phyloP scores from a whole-genome alignment of 257 asterid genomes.

The Euphrasia confusa region DNA sequence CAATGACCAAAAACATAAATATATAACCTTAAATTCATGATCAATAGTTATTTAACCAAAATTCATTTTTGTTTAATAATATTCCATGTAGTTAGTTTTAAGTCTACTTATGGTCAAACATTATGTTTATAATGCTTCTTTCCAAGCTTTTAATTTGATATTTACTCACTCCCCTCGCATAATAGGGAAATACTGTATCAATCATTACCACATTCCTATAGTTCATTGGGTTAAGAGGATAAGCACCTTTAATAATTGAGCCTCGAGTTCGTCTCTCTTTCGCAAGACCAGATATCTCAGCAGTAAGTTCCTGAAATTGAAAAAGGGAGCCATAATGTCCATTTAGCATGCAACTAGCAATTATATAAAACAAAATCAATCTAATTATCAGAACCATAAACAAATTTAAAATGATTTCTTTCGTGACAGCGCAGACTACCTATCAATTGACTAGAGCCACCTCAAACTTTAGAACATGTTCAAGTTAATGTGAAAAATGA shows the following conservation, averaged over 20 bases:
- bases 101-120: too few species aligned
- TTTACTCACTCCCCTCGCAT: neutral
- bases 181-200: neutral
- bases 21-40: neutral
- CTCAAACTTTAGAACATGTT: slow-evolving; percentile 17
- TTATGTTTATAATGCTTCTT: neutral
- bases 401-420: neutral
- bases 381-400: neutral
- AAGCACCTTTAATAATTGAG: slow-evolving; percentile 77
- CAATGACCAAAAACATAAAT: neutral
- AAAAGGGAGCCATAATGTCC: slow-evolving; percentile 23
- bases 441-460: slow-evolving; percentile 1
- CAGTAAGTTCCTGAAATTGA: slow-evolving; percentile 62
- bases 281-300: slow-evolving; percentile 78
- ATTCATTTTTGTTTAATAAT: neutral
- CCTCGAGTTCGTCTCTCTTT: slow-evolving; percentile 84
- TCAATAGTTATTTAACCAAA: neutral
- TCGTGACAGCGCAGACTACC: slow-evolving; percentile 17
- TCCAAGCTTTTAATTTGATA: neutral
- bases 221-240: slow-evolving; percentile 21
- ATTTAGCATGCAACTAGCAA: slow-evolving; percentile 16
- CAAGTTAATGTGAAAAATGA: slow-evolving; percentile 1
- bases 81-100: too few species aligned
- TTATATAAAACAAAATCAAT: slow-evolving; percentile 15
- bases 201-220: neutral